phyloP scores from a whole-genome alignment of 2,329 filamentous ascomycete species.

The Huntiella bhutanensis region DNA sequence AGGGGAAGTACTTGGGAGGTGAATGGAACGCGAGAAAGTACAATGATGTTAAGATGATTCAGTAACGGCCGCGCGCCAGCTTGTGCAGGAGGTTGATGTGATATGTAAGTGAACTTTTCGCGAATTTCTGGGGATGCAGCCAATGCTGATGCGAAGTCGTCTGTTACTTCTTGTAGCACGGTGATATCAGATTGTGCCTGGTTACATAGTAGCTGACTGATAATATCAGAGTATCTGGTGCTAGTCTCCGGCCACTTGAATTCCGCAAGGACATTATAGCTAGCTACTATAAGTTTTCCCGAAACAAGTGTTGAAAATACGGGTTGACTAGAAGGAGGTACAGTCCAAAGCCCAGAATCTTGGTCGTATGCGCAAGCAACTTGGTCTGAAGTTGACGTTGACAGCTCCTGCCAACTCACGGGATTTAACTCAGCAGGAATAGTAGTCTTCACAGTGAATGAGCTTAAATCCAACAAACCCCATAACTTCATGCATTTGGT shows the following conservation, averaged over 20 bases:
- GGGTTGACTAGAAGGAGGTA: too few species aligned
- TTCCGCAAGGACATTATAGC: conserved; percentile 35
- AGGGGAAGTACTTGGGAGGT: conserved; percentile 36
- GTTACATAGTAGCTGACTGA: conserved; percentile 25
- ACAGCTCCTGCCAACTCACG: too few species aligned
- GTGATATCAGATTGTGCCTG: conserved; percentile 27
- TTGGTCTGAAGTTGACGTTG: too few species aligned
- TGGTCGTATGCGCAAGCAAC: too few species aligned
- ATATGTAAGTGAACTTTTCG: conserved; percentile 33
- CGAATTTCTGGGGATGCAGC: conserved; percentile 28
- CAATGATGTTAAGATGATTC: conserved; percentile 40
- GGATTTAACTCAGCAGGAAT: neutral
- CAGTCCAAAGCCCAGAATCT: too few species aligned
- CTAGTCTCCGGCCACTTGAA: conserved; percentile 27
- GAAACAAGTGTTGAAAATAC: neutral
- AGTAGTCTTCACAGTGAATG: conserved; percentile 5
- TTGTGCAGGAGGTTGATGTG: conserved; percentile 36
- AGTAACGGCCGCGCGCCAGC: conserved; percentile 33
- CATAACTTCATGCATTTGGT: conserved; percentile 33
- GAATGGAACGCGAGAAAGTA: conserved; percentile 37
- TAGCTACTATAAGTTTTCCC: conserved; percentile 22
- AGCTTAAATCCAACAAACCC: conserved; percentile 26
- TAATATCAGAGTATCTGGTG: conserved; percentile 23
- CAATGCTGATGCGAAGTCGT: conserved; percentile 39
- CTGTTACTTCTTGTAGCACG: conserved; percentile 44